Conservation (phyloP, 2,329 filamentous ascomycete species). For the Trichoderma koningii region DNA sequence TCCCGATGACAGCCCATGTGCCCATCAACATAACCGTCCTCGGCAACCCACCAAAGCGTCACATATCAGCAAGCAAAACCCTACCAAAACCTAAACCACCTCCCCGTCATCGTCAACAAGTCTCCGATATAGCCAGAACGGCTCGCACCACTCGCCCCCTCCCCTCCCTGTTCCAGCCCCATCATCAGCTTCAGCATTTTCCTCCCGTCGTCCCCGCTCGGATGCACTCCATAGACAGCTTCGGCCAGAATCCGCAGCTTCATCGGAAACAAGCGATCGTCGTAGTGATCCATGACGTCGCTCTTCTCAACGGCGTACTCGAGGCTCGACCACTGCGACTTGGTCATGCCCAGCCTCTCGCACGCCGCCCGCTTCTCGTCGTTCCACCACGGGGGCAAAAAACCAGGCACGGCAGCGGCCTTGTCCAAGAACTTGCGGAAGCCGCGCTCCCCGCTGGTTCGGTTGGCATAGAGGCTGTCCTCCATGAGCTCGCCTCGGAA, state of each 20-base stretch:
- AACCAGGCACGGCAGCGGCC: slow-evolving; percentile 31
- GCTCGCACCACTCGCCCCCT: too few species aligned
- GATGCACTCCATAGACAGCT: slow-evolving; percentile 35
- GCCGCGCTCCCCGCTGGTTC: slow-evolving; percentile 34
- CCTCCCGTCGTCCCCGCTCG: slow-evolving; percentile 36
- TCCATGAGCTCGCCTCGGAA: slow-evolving; percentile 34
- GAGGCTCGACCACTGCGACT: slow-evolving; percentile 35
- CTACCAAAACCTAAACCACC: too few species aligned
- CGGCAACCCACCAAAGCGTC: neutral
- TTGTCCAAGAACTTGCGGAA: slow-evolving; percentile 44
- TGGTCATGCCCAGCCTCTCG: slow-evolving; percentile 39
- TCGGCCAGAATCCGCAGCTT: slow-evolving; percentile 53
- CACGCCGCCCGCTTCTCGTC: slow-evolving; percentile 43
- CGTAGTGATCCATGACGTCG: slow-evolving; percentile 47
- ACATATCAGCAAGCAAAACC: too few species aligned
- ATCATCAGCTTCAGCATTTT: slow-evolving; percentile 34
- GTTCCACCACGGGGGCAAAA: slow-evolving; percentile 52
- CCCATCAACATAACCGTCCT: neutral
- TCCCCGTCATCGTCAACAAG: too few species aligned
- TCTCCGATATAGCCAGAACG: too few species aligned
- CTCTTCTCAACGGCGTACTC: slow-evolving; percentile 36
- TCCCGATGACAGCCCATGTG: neutral
- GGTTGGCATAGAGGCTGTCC: slow-evolving; percentile 38
- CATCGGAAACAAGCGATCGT: slow-evolving; percentile 49
- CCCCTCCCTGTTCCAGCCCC: too few species aligned